Conservation (phyloP, 805 yeast genomes). For the Diddensiella caesifluorescens region DNA sequence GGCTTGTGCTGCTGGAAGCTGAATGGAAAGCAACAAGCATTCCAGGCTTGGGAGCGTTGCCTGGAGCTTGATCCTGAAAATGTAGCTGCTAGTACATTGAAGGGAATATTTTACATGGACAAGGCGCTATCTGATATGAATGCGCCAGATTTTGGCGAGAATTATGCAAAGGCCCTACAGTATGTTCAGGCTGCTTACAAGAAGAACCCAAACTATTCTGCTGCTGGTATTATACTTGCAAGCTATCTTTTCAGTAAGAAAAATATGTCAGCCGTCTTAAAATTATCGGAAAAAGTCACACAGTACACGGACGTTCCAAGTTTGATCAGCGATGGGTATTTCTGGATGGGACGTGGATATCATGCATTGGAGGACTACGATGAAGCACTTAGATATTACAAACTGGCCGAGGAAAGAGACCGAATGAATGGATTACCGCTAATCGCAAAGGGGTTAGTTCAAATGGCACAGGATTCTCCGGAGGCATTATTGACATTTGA, state of each 20-base stretch:
- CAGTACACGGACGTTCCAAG: conserved; percentile 37
- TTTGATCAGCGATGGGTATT: conserved; percentile 56
- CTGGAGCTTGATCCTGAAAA: conserved; percentile 59
- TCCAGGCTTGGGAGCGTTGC: conserved; percentile 76
- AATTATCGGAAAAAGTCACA: conserved; percentile 49
- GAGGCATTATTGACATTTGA: conserved; percentile 88
- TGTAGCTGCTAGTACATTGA: conserved; percentile 55
- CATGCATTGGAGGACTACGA: conserved; percentile 56
- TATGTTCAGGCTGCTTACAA: conserved; percentile 37
- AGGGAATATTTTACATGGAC: conserved; percentile 66
- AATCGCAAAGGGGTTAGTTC: conserved; percentile 82
- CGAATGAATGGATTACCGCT: conserved; percentile 49
- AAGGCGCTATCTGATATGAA: conserved; percentile 51
- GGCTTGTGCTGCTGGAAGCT: conserved; percentile 92
- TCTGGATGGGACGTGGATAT: conserved; percentile 82
- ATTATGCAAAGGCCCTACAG: conserved; percentile 55
- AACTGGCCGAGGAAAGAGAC: conserved; percentile 48
- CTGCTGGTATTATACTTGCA: conserved; percentile 60
- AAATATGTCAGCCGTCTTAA: conserved; percentile 53
- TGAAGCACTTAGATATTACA: conserved; percentile 67
- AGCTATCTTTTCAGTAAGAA: conserved; percentile 66
- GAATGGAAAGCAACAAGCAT: conserved; percentile 71
- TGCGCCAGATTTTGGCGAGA: conserved; percentile 45
- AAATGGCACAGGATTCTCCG: conserved; percentile 61
- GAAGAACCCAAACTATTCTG: conserved; percentile 47